A percentile compares a stretch with the other conserved stretches of the same genome.
Conservation (phyloP, 441 rosid species). For the Euphorbia corollata region DNA sequence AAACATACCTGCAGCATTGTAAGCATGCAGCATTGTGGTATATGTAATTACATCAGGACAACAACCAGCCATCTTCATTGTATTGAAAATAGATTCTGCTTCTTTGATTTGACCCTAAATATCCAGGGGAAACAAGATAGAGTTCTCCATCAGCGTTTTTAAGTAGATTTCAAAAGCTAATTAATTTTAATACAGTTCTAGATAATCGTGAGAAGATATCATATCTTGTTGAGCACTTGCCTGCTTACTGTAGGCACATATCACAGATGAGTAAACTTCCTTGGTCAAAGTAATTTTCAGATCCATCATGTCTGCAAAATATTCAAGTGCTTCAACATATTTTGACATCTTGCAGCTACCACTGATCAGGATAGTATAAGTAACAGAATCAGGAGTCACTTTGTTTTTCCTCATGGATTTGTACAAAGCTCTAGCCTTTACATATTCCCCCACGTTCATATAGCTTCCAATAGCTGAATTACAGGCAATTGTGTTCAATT, state of each 20-base stretch:
- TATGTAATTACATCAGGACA: constrained; percentile 66
- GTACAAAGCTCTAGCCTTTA: constrained; percentile 58
- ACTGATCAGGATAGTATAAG: constrained; percentile 72
- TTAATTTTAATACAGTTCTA: not conserved
- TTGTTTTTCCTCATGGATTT: constrained; percentile 60
- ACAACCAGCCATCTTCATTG: constrained; percentile 66
- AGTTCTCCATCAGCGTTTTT: constrained; percentile 11
- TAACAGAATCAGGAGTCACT: constrained; percentile 61
- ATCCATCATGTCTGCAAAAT: constrained; percentile 55
- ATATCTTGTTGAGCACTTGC: constrained; percentile 32
- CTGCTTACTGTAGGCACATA: constrained; percentile 72
- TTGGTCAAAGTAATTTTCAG: constrained; percentile 54
- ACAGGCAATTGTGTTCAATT: constrained; percentile 70
- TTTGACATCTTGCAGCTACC: constrained; percentile 71
- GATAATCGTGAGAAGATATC: not conserved
- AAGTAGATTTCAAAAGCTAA: constrained; percentile 2
- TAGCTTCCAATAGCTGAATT: constrained; percentile 86
- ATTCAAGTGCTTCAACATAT: constrained; percentile 59
- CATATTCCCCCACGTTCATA: constrained; percentile 69
- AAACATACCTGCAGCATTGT: constrained; percentile 56
- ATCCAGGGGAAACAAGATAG: constrained; percentile 12
- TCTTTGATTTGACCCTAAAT: constrained; percentile 58
- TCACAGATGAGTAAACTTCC: constrained; percentile 70
- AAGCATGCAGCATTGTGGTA: constrained; percentile 78
- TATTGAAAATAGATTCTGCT: constrained; percentile 70